Evolutionary conservation across 2,329 filamentous ascomycete species (phyloP).

Genomic region (Xylariaceae sp.): DNA sequence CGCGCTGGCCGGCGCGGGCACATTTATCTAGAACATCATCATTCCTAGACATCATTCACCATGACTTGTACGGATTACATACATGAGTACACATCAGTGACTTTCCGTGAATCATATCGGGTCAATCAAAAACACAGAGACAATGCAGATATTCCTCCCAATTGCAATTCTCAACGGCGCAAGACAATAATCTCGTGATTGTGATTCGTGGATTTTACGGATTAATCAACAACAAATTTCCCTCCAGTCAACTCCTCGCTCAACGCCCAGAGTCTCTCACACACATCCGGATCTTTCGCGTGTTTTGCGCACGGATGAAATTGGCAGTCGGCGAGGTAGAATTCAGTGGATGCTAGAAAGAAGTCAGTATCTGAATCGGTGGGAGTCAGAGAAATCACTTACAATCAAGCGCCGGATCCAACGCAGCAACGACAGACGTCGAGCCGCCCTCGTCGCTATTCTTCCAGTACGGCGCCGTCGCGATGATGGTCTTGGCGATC

Average conservation of each 20-base stretch:
- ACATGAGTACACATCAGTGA: no score
- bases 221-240: constrained; percentile 27
- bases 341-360: constrained; percentile 28
- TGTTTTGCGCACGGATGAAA: constrained; percentile 29
- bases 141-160: no score
- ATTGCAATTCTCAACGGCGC: no score
- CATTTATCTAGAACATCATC: no score
- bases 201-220: no score
- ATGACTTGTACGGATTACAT: no score
- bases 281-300: constrained; percentile 30
- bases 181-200: no score
- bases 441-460: constrained; percentile 32
- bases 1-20: no score
- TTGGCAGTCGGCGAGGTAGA: constrained; percentile 38
- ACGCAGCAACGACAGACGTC: constrained; percentile 34
- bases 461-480: constrained; percentile 31
- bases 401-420: constrained; percentile 33
- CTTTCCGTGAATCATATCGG: no score
- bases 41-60: no score
- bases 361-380: no score
- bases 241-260: constrained; percentile 38
- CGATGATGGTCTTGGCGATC: constrained; percentile 26
- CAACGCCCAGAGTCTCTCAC: constrained; percentile 37
- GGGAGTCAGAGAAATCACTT: background rate
- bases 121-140: no score